Conservation (phyloP, 345 rosid genomes). For the Turnera subulata region DNA sequence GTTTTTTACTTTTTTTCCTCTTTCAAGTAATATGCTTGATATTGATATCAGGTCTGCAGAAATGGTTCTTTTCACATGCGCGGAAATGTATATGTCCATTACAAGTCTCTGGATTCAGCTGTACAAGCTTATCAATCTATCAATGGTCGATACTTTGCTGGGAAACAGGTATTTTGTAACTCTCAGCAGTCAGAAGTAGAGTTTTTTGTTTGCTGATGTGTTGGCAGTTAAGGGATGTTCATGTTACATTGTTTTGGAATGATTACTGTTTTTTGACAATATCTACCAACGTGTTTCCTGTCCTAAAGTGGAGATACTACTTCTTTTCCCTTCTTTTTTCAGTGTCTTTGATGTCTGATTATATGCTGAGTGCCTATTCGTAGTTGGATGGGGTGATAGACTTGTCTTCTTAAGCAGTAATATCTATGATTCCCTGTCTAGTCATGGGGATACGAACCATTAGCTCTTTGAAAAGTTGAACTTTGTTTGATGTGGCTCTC, state of each 20-base stretch:
- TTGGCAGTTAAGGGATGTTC: constrained; percentile 1
- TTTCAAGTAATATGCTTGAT: constrained; percentile 13
- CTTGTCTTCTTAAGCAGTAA: not conserved
- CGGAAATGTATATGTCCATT: constrained; percentile 91
- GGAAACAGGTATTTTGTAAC: constrained; percentile 69
- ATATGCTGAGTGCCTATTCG: too few species aligned
- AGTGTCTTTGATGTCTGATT: too few species aligned
- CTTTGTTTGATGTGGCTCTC: too few species aligned
- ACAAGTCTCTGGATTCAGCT: constrained; percentile 76
- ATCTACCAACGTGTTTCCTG: not conserved
- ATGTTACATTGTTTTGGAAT: not conserved
- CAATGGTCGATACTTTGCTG: constrained; percentile 89
- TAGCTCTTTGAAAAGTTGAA: too few species aligned
- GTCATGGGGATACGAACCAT: too few species aligned
- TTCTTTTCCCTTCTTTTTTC: too few species aligned
- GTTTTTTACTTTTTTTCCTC: constrained; percentile 1
- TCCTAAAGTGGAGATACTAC: not conserved
- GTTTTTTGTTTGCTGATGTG: not conserved
- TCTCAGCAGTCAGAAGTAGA: not conserved
- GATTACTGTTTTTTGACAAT: not conserved
- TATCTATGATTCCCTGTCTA: not conserved
- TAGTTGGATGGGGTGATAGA: too few species aligned
- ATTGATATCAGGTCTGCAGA: constrained; percentile 64
- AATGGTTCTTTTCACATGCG: constrained; percentile 87
- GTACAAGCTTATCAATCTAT: constrained; percentile 55